These are phyloP conservation scores for Castanopsis chinensis DNA, from an alignment of 306 rosid species.

Conservation along the genomic window DNA sequence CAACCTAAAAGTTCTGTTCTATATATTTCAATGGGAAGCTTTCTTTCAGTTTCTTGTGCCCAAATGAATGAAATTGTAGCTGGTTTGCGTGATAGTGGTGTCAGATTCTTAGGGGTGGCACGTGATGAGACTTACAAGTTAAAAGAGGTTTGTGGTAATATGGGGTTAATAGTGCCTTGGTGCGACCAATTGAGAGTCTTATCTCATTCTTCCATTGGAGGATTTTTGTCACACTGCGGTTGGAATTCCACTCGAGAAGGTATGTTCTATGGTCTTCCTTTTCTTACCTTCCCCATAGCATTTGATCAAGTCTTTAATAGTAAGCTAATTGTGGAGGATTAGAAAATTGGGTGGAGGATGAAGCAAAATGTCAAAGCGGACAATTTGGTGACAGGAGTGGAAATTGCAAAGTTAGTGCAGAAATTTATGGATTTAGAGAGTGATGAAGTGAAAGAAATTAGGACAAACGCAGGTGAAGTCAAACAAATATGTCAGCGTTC, in stretches of 20 bases:
- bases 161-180: background rate
- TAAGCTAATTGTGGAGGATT: background rate
- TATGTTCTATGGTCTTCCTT: background rate
- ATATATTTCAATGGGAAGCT: background rate
- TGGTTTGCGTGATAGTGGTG: background rate
- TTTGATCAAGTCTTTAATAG: background rate
- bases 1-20: background rate
- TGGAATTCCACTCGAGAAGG: background rate
- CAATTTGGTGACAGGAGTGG: background rate
- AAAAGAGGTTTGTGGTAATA: background rate
- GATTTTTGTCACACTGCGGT: background rate
- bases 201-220: background rate
- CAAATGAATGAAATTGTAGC: background rate
- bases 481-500: background rate
- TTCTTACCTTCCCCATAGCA: background rate
- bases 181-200: background rate
- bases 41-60: background rate
- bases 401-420: background rate
- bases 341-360: background rate
- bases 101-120: background rate
- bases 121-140: background rate
- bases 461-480: background rate
- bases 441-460: background rate
- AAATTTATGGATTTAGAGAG: background rate
- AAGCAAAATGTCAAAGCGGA: background rate